Conservation (phyloP, 306 rosid genomes). For the Potentilla sterilis region DNA sequence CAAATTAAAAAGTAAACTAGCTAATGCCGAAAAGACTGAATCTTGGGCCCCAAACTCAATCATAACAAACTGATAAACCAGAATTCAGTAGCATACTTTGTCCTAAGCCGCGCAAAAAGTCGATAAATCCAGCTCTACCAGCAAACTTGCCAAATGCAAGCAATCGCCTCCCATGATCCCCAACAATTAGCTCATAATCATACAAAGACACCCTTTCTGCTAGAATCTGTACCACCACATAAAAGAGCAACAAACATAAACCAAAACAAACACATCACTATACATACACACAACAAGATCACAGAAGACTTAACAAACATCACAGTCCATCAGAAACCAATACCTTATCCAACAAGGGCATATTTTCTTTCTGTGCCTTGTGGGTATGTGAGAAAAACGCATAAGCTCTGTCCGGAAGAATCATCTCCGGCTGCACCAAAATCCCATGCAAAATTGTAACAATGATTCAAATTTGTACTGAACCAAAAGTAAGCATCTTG, state of each 20-base stretch:
- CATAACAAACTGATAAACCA: not conserved
- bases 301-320: not conserved
- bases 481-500: not conserved
- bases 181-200: conserved; percentile 91
- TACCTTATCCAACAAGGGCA: conserved; percentile 89
- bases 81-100: conserved; percentile 49
- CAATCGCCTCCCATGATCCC: conserved; percentile 66
- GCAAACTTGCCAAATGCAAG: conserved; percentile 93
- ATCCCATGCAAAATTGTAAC: not conserved
- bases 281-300: conserved; percentile 14
- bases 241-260: conserved; percentile 15
- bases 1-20: not conserved
- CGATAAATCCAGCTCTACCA: conserved; percentile 91
- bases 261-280: conserved; percentile 9
- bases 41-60: conserved; percentile 7
- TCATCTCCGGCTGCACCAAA: conserved; percentile 66
- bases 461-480: not conserved
- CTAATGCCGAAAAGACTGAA: not conserved
- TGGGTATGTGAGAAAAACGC: conserved; percentile 94
- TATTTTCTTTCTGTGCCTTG: conserved; percentile 91
- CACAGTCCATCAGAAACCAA: not conserved
- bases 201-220: conserved; percentile 68
- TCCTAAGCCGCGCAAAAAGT: conserved; percentile 78
- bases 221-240: conserved; percentile 46
- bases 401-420: conserved; percentile 88